Evolutionary conservation across 768 basidiomycete genomes (phyloP).

Genomic region (Strobilomyces confusus): DNA sequence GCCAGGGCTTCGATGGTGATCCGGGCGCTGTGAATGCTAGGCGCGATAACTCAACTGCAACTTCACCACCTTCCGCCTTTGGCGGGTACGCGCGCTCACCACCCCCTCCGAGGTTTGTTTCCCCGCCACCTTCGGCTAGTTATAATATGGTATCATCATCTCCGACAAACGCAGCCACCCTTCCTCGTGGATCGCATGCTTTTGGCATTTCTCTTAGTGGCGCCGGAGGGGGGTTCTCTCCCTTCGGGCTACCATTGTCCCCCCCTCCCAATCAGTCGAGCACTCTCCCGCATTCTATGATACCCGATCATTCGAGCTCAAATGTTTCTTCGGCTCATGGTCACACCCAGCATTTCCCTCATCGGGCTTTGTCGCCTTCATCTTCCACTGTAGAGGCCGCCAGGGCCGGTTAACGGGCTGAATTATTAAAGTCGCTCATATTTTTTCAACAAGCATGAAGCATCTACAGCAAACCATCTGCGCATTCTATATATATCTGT

Average conservation of each 20-base stretch:
- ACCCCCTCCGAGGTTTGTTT: constrained; percentile 33
- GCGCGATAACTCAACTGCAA: constrained; percentile 24
- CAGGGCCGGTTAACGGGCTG: constrained; percentile 37
- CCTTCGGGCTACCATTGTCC: constrained; percentile 32
- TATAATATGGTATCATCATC: constrained; percentile 26
- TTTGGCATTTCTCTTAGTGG: constrained; percentile 31
- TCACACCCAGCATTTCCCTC: constrained; percentile 36
- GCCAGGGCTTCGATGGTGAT: constrained; percentile 29
- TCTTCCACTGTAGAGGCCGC: constrained; percentile 38
- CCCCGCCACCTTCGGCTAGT: constrained; percentile 28
- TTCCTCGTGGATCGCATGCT: constrained; percentile 30
- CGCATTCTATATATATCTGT: constrained; percentile 40
- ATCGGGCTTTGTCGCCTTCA: constrained; percentile 37
- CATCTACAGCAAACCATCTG: constrained; percentile 38
- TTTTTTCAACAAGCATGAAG: constrained; percentile 36
- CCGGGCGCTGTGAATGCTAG: constrained; percentile 15
- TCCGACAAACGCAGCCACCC: constrained; percentile 23
- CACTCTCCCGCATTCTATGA: constrained; percentile 32
- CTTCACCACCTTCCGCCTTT: constrained; percentile 25
- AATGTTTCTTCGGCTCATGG: constrained; percentile 30
- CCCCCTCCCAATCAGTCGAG: constrained; percentile 27
- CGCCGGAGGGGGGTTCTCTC: constrained; percentile 27
- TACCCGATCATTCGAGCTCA: constrained; percentile 34
- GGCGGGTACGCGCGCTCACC: constrained; percentile 32
- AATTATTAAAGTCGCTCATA: constrained; percentile 38